Conservation (phyloP, 805 yeast genomes). For the Alloascoidea africana region DNA sequence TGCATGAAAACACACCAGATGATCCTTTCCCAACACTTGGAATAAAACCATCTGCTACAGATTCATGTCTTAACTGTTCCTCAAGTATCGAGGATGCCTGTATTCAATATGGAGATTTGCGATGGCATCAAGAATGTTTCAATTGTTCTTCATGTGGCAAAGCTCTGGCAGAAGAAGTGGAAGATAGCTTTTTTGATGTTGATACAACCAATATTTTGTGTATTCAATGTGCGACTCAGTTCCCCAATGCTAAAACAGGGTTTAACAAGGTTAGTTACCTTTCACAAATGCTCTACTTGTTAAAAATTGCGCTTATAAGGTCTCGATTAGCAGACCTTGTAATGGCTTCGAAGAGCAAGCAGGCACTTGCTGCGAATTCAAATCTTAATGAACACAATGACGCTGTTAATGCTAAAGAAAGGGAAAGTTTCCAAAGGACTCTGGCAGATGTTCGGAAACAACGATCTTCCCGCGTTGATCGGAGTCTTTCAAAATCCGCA, state of each 20-base stretch:
- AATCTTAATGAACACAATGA: neutral
- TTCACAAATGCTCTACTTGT: slow-evolving; percentile 56
- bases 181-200: slow-evolving; percentile 16
- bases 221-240: slow-evolving; percentile 38
- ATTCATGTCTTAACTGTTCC: slow-evolving; percentile 56
- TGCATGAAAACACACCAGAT: slow-evolving; percentile 25
- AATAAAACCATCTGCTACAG: slow-evolving; percentile 50
- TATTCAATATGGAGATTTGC: slow-evolving; percentile 32
- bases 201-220: neutral
- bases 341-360: slow-evolving; percentile 29
- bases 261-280: slow-evolving; percentile 53
- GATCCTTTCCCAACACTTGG: slow-evolving; percentile 20
- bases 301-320: slow-evolving; percentile 67
- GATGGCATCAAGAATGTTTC: slow-evolving; percentile 81
- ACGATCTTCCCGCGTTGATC: neutral
- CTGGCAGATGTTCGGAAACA: slow-evolving; percentile 43
- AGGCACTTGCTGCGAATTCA: neutral
- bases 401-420: slow-evolving; percentile 18
- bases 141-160: slow-evolving; percentile 45
- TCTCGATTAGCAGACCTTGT: neutral
- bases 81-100: slow-evolving; percentile 81
- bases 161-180: slow-evolving; percentile 17
- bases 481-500: neutral
- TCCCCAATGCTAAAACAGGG: slow-evolving; percentile 33
- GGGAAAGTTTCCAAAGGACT: too few relatives aligned